phyloP scores from a whole-genome alignment of 768 basidiomycete genomes.

The Pleurotus tuoliensis region DNA sequence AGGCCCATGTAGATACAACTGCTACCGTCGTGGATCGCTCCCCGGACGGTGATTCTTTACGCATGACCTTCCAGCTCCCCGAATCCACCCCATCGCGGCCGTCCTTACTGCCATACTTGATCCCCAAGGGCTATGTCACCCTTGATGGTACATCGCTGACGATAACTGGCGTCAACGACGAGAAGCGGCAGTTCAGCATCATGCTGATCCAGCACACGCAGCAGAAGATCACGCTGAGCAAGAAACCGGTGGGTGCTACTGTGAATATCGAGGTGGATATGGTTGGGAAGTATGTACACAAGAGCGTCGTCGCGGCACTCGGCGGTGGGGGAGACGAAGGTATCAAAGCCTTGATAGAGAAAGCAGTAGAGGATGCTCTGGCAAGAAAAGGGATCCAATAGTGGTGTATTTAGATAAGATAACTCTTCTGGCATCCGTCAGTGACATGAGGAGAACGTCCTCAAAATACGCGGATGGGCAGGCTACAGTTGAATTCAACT shows the following conservation, averaged over 20 bases:
- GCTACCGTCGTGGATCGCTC: slow-evolving; percentile 64
- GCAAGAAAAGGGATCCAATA: slow-evolving; percentile 36
- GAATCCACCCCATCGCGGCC: slow-evolving; percentile 53
- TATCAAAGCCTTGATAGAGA: slow-evolving; percentile 49
- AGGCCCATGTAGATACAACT: slow-evolving; percentile 95
- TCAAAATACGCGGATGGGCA: too few species aligned
- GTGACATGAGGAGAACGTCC: too few species aligned
- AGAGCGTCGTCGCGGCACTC: slow-evolving; percentile 71
- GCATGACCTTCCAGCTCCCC: slow-evolving; percentile 75
- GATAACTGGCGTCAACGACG: slow-evolving; percentile 72
- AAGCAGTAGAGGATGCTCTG: slow-evolving; percentile 53
- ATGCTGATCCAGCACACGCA: slow-evolving; percentile 98
- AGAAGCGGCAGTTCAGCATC: slow-evolving; percentile 64
- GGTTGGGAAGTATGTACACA: slow-evolving; percentile 88
- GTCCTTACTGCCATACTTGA: slow-evolving; percentile 75
- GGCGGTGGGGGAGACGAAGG: slow-evolving; percentile 48
- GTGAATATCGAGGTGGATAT: slow-evolving; percentile 97
- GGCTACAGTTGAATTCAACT: too few species aligned
- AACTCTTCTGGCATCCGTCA: not conserved
- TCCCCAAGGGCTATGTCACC: slow-evolving; percentile 92
- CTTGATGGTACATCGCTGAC: slow-evolving; percentile 95
- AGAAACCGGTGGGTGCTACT: slow-evolving; percentile 69
- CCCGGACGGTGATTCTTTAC: slow-evolving; percentile 85
- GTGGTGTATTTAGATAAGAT: not conserved
- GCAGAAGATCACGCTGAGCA: slow-evolving; percentile 74